These are phyloP conservation scores for Pseudonectria buxi DNA, from an alignment of 2,329 filamentous ascomycete genomes.

Conservation along the genomic window DNA sequence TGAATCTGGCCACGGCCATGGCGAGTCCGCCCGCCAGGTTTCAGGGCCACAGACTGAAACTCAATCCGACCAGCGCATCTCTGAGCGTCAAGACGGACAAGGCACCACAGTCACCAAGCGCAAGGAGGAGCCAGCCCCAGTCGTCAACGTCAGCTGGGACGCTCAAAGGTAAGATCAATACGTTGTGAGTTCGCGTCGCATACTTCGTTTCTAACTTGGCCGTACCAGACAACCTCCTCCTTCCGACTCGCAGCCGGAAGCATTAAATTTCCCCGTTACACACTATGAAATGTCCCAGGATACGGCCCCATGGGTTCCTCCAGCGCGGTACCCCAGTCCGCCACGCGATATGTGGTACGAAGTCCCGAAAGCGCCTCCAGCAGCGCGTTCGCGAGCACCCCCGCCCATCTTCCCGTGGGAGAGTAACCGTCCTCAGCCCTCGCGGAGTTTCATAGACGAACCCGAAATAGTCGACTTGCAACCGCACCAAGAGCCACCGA, in stretches of 20 bases:
- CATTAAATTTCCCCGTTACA: constrained; percentile 69
- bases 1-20: constrained; percentile 10
- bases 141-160: constrained; percentile 41
- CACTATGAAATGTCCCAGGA: constrained; percentile 82
- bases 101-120: too few species aligned
- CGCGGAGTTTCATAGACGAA: constrained; percentile 51
- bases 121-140: constrained; percentile 13
- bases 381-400: constrained; percentile 47
- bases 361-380: constrained; percentile 59
- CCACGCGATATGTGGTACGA: constrained; percentile 86
- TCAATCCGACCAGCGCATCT: constrained; percentile 31
- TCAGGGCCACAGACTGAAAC: constrained; percentile 44
- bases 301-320: constrained; percentile 67
- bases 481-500: constrained; percentile 11
- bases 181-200: not conserved
- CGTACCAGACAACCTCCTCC: constrained; percentile 54
- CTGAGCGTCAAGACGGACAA: constrained; percentile 15
- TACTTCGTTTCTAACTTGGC: constrained; percentile 2
- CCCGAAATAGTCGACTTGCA: not conserved
- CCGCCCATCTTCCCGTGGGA: constrained; percentile 91
- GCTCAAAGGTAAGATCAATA: constrained; percentile 41
- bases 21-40: constrained; percentile 29
- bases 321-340: constrained; percentile 70
- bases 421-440: constrained; percentile 51
- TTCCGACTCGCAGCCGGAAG: constrained; percentile 70